phyloP scores from a whole-genome alignment of 306 rosid genomes.

The Dalbergia cochinchinensis region DNA sequence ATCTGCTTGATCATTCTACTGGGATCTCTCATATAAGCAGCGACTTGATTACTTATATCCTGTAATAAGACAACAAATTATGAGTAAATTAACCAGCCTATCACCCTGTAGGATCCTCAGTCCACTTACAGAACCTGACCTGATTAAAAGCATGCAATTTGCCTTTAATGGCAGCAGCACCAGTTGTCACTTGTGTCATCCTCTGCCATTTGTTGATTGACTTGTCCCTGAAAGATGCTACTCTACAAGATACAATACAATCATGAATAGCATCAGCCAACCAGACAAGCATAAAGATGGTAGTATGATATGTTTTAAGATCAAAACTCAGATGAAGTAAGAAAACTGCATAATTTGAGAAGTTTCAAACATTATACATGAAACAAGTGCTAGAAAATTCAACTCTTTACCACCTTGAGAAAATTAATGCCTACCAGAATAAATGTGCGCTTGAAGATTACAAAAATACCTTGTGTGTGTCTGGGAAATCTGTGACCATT shows the following conservation, averaged over 20 bases:
- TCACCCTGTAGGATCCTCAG: slow-evolving; percentile 12
- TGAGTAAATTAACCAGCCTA: not conserved
- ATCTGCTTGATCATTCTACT: slow-evolving; percentile 89
- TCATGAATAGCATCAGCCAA: slow-evolving; percentile 37
- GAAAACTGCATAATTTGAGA: slow-evolving; percentile 28
- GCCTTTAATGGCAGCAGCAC: slow-evolving; percentile 87
- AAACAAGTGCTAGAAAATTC: slow-evolving; percentile 24
- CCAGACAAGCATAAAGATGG: not conserved
- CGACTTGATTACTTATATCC: slow-evolving; percentile 85
- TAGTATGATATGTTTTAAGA: slow-evolving; percentile 16
- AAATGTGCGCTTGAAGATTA: slow-evolving; percentile 31
- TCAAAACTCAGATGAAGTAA: slow-evolving; percentile 19
- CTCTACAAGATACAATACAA: slow-evolving; percentile 65
- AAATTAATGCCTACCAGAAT: slow-evolving; percentile 26
- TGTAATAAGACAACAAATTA: slow-evolving; percentile 45
- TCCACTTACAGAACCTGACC: slow-evolving; percentile 57
- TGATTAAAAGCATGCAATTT: slow-evolving; percentile 90
- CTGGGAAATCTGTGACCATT: slow-evolving; percentile 72
- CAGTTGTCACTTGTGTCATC: slow-evolving; percentile 88
- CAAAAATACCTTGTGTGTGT: slow-evolving; percentile 68
- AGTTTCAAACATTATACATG: slow-evolving; percentile 16
- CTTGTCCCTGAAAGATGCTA: slow-evolving; percentile 77
- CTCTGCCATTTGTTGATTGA: slow-evolving; percentile 93
- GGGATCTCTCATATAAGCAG: slow-evolving; percentile 92
- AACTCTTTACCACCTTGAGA: slow-evolving; percentile 9